phyloP scores from a whole-genome alignment of 2,329 filamentous ascomycete genomes.

The Colletotrichum nymphaeae region DNA sequence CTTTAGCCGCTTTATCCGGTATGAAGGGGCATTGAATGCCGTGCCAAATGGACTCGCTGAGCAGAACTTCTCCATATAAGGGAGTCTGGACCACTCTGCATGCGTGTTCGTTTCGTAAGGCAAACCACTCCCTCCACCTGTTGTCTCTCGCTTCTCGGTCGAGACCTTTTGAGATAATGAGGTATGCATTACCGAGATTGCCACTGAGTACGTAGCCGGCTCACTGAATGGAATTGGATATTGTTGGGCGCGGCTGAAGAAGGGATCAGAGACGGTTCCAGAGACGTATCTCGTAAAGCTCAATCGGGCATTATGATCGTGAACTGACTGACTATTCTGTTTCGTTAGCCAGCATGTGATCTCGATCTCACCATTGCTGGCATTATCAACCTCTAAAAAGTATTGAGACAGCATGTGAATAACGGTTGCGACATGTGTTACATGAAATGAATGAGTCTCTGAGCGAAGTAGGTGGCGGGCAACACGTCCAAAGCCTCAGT shows the following conservation, averaged over 20 bases:
- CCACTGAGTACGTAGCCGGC: not conserved
- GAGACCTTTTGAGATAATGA: not conserved
- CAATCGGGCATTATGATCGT: not conserved
- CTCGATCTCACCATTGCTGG: not conserved
- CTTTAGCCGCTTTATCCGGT: not conserved
- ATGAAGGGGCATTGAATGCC: not conserved
- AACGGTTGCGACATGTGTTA: not conserved
- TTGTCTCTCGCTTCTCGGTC: not conserved
- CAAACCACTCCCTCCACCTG: not conserved
- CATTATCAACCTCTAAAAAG: not conserved
- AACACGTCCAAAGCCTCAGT: not conserved
- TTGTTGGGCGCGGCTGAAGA: not conserved
- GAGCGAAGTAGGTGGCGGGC: not conserved
- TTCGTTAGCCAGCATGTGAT: not conserved
- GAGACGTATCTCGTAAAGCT: not conserved
- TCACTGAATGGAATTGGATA: not conserved
- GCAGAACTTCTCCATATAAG: not conserved
- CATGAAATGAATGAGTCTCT: not conserved
- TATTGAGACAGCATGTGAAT: not conserved
- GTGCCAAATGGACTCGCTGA: not conserved
- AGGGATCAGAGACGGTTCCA: not conserved
- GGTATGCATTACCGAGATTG: not conserved
- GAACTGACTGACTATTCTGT: not conserved
- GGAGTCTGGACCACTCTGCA: not conserved
- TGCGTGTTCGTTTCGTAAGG: not conserved